A percentile compares a stretch with the other conserved stretches of the same genome.
Conservation (phyloP, 805 yeast genomes). For the Starmerella vaccinii region DNA sequence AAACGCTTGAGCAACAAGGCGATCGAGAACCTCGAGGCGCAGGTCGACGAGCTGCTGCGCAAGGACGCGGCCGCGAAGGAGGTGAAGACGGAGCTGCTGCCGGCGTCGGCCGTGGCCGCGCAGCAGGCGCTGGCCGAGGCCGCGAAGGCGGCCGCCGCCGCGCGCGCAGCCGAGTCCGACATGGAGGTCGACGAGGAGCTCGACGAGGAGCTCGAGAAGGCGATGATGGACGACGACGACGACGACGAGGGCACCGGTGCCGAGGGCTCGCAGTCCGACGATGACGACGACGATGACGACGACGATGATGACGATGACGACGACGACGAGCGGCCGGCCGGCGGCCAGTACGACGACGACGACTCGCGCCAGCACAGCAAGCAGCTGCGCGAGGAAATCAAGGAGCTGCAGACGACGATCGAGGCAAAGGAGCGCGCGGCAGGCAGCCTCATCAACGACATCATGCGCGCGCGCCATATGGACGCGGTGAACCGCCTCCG, state of each 20-base stretch:
- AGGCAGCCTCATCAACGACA: constrained; percentile 63
- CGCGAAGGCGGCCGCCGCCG: constrained; percentile 29
- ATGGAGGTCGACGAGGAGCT: constrained; percentile 30
- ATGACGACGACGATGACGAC: constrained; percentile 41
- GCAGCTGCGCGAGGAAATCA: constrained; percentile 71
- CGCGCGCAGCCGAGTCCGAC: constrained; percentile 32
- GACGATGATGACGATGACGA: constrained; percentile 50
- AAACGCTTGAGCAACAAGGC: constrained; percentile 59
- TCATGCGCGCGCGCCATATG: constrained; percentile 74
- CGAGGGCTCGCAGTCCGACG: constrained; percentile 27
- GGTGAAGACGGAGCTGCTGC: constrained; percentile 63
- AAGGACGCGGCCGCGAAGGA: constrained; percentile 79
- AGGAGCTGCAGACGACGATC: constrained; percentile 69
- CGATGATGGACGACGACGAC: constrained; percentile 27
- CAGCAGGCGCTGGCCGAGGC: constrained; percentile 29
- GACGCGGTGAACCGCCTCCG: constrained; percentile 69
- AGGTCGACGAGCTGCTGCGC: constrained; percentile 64
- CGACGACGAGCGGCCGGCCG: constrained; percentile 44
- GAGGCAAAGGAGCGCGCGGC: constrained; percentile 64
- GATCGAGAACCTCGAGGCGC: constrained; percentile 65
- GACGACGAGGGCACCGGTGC: constrained; percentile 24
- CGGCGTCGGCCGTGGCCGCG: constrained; percentile 29
- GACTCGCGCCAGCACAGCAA: constrained; percentile 55
- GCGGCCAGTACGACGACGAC: constrained; percentile 43
- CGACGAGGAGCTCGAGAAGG: constrained; percentile 28